These are phyloP conservation scores for Colletotrichum chrysophilum DNA, from an alignment of 2,329 filamentous ascomycete genomes.

Conservation along the genomic window DNA sequence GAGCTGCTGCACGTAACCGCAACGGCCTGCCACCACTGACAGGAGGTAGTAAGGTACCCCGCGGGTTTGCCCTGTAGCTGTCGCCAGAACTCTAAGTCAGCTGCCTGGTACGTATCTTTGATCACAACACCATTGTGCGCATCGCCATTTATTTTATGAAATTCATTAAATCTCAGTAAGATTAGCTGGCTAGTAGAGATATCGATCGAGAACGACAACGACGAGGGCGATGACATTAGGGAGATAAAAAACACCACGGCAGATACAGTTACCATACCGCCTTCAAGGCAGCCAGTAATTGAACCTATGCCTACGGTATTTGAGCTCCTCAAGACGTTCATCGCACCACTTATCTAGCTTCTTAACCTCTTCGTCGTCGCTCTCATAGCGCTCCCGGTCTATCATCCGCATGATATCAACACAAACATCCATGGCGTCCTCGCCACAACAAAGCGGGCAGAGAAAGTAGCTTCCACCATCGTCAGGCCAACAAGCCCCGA, in stretches of 20 bases:
- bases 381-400: no score
- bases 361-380: not conserved
- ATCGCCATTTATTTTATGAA: not conserved
- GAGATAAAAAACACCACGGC: accelerated
- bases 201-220: no score
- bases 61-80: not conserved
- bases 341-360: not conserved
- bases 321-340: not conserved
- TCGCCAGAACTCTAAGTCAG: not conserved
- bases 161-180: not conserved
- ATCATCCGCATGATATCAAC: not conserved
- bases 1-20: not conserved
- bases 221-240: not conserved
- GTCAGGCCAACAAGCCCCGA: no score
- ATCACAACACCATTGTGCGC: not conserved
- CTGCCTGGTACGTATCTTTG: not conserved
- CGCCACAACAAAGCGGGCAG: not conserved
- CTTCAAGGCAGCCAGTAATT: no score
- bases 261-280: no score
- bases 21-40: not conserved
- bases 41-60: not conserved
- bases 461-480: not conserved
- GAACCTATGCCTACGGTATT: no score
- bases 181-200: not conserved
- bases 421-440: not conserved